Base-by-base conservation (phyloP, 73 alveolate species). In the Blepharisma japonicum region DNA sequence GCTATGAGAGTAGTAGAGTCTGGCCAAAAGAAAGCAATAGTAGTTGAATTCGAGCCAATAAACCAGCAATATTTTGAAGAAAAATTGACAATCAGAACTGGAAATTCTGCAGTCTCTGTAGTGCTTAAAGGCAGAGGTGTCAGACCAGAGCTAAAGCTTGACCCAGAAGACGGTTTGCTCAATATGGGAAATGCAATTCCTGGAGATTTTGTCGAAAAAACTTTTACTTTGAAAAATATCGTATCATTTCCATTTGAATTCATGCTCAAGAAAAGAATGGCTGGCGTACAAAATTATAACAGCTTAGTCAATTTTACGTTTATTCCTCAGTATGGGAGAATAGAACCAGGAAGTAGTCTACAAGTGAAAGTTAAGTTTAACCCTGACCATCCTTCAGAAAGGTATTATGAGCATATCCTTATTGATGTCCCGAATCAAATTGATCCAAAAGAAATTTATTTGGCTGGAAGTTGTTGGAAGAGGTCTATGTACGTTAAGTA, bases 71-170 rank as follows among this genome's bases (percentile, higher is more conserved):
- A 92, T 6, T 96, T 91, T 83, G 97, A 87, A 79, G 99, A 96
- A 81, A 94, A 90, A 68, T 86, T 96, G 55, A 78, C 81, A 68
- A 68, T 96, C 8, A 91, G 71, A 74, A 91, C 98, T 8, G 83
- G 87, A 61, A 88, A 87, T 55, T 92, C 99, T 51, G 91, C 85
- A 42, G 95, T 91, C 6, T 90, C 98, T 20, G 94, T 94, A 0
- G 83, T 77, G 48, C 81, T 96, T 54, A 96, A 92, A 51, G 99
- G 99, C 54, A 71, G 86, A 48, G 99, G 99, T 14, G 99, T 96
- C 9, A 91, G 97, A 68, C 99, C 99, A 7, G 98, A 96, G 86
- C 98, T 96, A 2, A 83, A 87, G 46, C 87, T 91, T 0, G 90
- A 85, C 45, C 90, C 92, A 11, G 93, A 87, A 71, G 95, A 96